Evolutionary conservation across 352 stramenopile genomes (phyloP).

Genomic region (Globisporangium rhizosaccharum): DNA sequence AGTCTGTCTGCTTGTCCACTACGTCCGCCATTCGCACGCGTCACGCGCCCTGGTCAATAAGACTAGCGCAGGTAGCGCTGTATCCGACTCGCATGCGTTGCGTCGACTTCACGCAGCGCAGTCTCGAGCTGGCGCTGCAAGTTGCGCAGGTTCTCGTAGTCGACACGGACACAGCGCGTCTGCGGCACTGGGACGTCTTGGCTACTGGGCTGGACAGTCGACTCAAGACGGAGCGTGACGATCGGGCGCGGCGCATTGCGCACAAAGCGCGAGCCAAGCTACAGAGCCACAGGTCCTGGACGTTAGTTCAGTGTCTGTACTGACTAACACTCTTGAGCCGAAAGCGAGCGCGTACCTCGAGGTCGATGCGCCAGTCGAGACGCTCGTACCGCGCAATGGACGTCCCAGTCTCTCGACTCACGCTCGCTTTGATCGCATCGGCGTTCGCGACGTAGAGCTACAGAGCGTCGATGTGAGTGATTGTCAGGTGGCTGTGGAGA

Average conservation of each 20-base stretch:
- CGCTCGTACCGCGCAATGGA: slow-evolving; percentile 51
- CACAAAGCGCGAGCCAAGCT: slow-evolving; percentile 63
- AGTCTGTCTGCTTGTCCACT: not conserved
- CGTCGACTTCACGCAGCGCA: slow-evolving; percentile 64
- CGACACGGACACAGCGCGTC: slow-evolving; percentile 49
- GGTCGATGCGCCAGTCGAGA: slow-evolving; percentile 77
- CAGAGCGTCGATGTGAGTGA: not conserved
- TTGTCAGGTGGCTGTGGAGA: not conserved
- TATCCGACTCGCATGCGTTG: slow-evolving; percentile 64
- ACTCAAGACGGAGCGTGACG: slow-evolving; percentile 63
- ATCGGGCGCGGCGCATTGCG: slow-evolving; percentile 60
- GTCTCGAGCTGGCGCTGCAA: slow-evolving; percentile 61
- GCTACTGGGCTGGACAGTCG: slow-evolving; percentile 16
- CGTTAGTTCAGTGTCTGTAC: too few relatives aligned
- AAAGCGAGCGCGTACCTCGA: slow-evolving; percentile 38
- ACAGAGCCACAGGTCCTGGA: not conserved
- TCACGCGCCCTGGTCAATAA: not conserved
- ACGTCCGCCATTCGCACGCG: not conserved
- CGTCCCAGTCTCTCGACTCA: slow-evolving; percentile 30
- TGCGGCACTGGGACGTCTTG: slow-evolving; percentile 18
- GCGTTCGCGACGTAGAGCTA: slow-evolving; percentile 49
- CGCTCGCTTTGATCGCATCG: slow-evolving; percentile 47
- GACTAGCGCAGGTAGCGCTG: slow-evolving; percentile 64
- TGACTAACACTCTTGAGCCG: too few relatives aligned
- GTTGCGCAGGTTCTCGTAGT: slow-evolving; percentile 59